Conservation (phyloP, 176 grass and related monocot species). For the Eleusine indica region DNA sequence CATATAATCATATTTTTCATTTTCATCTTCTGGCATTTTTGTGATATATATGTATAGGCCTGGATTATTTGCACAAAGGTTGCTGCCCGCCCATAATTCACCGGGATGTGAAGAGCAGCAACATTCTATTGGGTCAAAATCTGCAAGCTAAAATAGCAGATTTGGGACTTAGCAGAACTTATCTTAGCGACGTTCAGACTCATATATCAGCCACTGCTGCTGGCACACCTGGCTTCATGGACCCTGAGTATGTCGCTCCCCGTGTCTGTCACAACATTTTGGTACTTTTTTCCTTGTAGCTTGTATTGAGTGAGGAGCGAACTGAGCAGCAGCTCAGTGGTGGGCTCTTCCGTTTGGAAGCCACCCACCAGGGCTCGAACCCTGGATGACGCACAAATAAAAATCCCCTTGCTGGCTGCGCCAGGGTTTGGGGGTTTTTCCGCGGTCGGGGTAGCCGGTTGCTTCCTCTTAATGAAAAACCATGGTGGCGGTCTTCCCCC, state of each 20-base stretch:
- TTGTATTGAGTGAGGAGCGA: background rate
- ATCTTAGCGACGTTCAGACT: background rate
- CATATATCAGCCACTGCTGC: conserved; percentile 29
- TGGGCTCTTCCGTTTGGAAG: too few relatives aligned
- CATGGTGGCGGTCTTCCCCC: too few relatives aligned
- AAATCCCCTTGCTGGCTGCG: too few relatives aligned
- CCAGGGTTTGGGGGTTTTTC: too few relatives aligned
- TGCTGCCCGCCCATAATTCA: conserved; percentile 47
- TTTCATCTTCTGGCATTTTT: too few relatives aligned
- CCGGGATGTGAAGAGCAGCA: conserved; percentile 54
- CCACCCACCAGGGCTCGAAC: too few relatives aligned
- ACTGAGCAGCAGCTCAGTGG: too few relatives aligned
- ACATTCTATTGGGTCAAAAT: conserved; percentile 45
- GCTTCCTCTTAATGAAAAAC: too few relatives aligned
- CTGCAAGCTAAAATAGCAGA: conserved; percentile 51
- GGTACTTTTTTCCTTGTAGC: background rate
- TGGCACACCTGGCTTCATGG: conserved; percentile 60
- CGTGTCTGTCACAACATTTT: background rate
- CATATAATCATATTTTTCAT: too few relatives aligned
- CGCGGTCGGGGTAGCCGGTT: too few relatives aligned
- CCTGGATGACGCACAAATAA: too few relatives aligned
- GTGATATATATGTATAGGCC: conserved; percentile 21
- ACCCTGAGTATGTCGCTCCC: conserved; percentile 52
- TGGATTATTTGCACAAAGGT: conserved; percentile 61
- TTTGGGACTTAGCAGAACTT: conserved; percentile 47